phyloP scores from a whole-genome alignment of 768 basidiomycete genomes.

The Pleurotus citrinopileatus region DNA sequence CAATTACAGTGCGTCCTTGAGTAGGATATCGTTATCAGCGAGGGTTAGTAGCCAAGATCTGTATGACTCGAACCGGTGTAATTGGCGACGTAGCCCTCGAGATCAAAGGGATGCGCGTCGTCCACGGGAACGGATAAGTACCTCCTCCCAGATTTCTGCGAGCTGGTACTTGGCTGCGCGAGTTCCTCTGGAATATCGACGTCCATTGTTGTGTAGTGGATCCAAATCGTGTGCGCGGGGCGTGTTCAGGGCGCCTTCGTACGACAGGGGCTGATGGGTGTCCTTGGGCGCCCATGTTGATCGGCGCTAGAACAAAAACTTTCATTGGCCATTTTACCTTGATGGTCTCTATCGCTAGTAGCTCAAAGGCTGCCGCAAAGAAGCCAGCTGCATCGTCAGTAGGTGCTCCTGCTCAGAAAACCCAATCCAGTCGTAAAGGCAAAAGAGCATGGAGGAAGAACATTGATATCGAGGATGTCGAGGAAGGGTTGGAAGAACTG shows the following conservation, averaged over 20 bases:
- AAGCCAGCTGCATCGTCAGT: constrained; percentile 26
- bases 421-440: constrained; percentile 81
- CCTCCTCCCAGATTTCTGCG: constrained; percentile 19
- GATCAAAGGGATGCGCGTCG: constrained; percentile 83
- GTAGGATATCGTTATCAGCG: not conserved
- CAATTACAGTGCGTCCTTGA: constrained; percentile 72
- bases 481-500: constrained; percentile 33
- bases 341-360: not conserved
- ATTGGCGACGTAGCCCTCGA: constrained; percentile 73
- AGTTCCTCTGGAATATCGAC: constrained; percentile 17
- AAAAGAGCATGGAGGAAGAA: constrained; percentile 94
- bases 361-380: constrained; percentile 14
- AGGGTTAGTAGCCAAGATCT: not conserved
- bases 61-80: constrained; percentile 57
- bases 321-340: too few relatives aligned
- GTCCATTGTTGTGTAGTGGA: constrained; percentile 9
- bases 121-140: constrained; percentile 50
- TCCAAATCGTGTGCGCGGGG: too few relatives aligned
- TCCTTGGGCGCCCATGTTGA: too few relatives aligned
- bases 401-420: constrained; percentile 60
- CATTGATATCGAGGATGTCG: constrained; percentile 75
- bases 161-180: constrained; percentile 21
- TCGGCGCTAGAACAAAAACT: too few relatives aligned
- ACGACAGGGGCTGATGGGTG: too few relatives aligned
- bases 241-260: too few relatives aligned